Evolutionary conservation across 768 basidiomycete species (phyloP), one percentile per base, ranked within the genome.

Genomic region (Pisolithus albus): DNA sequence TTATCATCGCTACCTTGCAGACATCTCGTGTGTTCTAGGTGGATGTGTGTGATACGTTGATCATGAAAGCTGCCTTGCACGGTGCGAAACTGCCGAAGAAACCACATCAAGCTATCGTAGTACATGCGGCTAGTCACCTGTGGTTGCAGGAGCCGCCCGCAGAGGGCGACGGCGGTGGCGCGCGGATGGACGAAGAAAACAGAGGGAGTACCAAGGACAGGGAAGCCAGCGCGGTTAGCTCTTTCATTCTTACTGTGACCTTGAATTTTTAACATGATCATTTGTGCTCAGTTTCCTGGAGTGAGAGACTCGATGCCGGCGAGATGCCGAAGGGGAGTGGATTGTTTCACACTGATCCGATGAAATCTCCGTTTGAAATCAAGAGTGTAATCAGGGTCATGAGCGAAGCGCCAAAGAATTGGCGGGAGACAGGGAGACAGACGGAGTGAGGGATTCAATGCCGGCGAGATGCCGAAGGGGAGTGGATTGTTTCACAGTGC

Each of bases 61-160:
- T 97, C 61, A 98, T 95, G 24, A 98, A 99, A 70, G 96, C 95
- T n/a, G 95, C 95, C 6, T 71, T 98, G 57, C 96, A 99, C 66
- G 93, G 92, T 5, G 89, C 93, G 30, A 95, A 95, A n/a, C n/a
- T n/a, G n/a, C n/a, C n/a, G 68, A 99, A 99, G 79, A 98, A 99
- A 78, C 92, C 92, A 11, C 95, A 97, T 67, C 96, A 98, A 69
- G 88, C 94, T 11, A 90, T 85, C 8, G 96, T 95, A 5, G 96
- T 98, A 19, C n/a, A n/a, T n/a, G n/a, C n/a, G n/a, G 96, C 96
- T 7, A 96, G 93, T 65, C 96, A 99, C 70, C 71, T 99, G 59
- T 99, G 95, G 95, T 99, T 94, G 94, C 96, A 98, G 65, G 87
- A 87, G 55, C 56, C 70, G 49, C 64, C 68, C 0, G 64, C 67